These are phyloP conservation scores for Allantophomopsis cytisporea DNA, from an alignment of 2,329 filamentous ascomycete species.

Conservation along the genomic window DNA sequence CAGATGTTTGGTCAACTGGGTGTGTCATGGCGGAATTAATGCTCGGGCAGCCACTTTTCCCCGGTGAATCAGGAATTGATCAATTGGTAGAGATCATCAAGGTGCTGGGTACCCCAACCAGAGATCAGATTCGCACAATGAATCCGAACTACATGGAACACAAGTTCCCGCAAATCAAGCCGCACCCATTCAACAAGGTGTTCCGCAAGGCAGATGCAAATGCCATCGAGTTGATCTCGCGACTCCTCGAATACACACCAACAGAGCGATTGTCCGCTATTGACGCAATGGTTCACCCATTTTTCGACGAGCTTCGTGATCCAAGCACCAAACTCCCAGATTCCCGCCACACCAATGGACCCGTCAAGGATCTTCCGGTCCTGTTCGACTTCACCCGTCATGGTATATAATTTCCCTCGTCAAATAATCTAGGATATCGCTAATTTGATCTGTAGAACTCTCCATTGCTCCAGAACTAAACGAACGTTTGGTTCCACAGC, in stretches of 20 bases:
- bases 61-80: slow-evolving; percentile 95
- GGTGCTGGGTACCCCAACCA: slow-evolving; percentile 87
- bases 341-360: slow-evolving; percentile 75
- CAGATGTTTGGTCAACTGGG: slow-evolving; percentile 98
- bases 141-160: slow-evolving; percentile 99
- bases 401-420: slow-evolving; percentile 69
- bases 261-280: slow-evolving; percentile 88
- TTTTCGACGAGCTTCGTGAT: slow-evolving; percentile 94
- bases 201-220: slow-evolving; percentile 92
- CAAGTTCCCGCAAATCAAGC: slow-evolving; percentile 99
- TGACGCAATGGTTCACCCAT: slow-evolving; percentile 95
- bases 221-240: slow-evolving; percentile 89
- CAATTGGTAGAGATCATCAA: slow-evolving; percentile 99
- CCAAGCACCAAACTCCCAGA: slow-evolving; percentile 85
- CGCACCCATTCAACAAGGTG: slow-evolving; percentile 97
- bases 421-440: slow-evolving; percentile 51
- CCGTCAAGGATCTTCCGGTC: slow-evolving; percentile 67
- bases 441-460: slow-evolving; percentile 48
- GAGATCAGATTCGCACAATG: slow-evolving; percentile 98
- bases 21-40: slow-evolving; percentile 99
- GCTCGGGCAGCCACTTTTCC: slow-evolving; percentile 95
- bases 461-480: slow-evolving; percentile 91
- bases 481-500: slow-evolving; percentile 71
- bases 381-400: slow-evolving; percentile 92
- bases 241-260: slow-evolving; percentile 90